Conservation (phyloP, 306 rosid genomes). For the Pachyrhizus erosus region DNA sequence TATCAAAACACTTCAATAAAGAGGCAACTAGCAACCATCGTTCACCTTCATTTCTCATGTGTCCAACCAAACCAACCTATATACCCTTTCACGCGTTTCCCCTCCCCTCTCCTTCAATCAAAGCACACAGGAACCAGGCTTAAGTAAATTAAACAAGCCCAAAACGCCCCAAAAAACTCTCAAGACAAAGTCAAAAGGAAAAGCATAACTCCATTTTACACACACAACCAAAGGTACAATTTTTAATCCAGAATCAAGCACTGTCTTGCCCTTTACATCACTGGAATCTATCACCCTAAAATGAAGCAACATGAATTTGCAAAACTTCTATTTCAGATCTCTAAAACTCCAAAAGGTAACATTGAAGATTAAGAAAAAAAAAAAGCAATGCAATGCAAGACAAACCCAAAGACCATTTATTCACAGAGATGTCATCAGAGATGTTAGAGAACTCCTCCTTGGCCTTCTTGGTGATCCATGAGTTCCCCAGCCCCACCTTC, state of each 20-base stretch:
- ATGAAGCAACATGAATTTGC: neutral
- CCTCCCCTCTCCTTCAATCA: neutral
- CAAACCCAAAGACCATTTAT: constrained; percentile 35
- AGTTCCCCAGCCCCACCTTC: constrained; percentile 70
- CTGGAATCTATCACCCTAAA: constrained; percentile 3
- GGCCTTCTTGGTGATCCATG: constrained; percentile 93
- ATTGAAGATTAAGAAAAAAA: constrained; percentile 7
- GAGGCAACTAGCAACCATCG: neutral
- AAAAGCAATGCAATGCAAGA: constrained; percentile 15
- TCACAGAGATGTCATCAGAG: constrained; percentile 74
- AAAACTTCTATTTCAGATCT: constrained; percentile 52
- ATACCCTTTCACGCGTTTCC: neutral
- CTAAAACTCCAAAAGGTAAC: constrained; percentile 33
- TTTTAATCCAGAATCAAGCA: neutral
- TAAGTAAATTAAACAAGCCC: neutral
- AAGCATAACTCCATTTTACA: neutral
- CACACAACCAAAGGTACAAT: neutral
- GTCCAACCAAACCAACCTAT: too few relatives aligned
- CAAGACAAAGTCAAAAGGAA: constrained; percentile 4
- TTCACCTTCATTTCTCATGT: neutral
- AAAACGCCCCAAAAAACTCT: neutral
- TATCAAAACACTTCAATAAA: neutral
- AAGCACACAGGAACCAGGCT: neutral
- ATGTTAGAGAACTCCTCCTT: constrained; percentile 86
- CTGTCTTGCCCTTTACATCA: neutral